Evolutionary conservation across 306 rosid genomes (phyloP).

Genomic region (Urtica urens): DNA sequence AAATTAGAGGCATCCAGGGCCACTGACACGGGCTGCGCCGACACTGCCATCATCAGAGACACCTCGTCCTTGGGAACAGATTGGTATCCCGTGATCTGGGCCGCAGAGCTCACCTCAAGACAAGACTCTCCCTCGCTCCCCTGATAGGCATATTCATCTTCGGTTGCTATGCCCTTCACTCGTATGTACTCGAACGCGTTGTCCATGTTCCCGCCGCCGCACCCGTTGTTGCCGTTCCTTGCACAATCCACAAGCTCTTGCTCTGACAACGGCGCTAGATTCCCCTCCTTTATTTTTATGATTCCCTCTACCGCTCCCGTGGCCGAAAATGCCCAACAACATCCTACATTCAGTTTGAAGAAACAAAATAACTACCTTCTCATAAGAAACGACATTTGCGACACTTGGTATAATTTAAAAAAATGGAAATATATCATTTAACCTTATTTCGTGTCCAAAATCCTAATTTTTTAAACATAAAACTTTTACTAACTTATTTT

Average conservation of each 20-base stretch:
- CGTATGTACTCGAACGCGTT: conserved; percentile 11
- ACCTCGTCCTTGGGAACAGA: conserved; percentile 13
- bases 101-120: background rate
- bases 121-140: background rate
- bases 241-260: conserved; percentile 29
- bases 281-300: conserved; percentile 10
- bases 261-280: conserved; percentile 20
- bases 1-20: conserved; percentile 18
- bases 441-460: background rate
- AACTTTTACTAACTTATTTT: background rate
- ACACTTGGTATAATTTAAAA: background rate
- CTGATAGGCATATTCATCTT: conserved; percentile 16
- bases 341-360: background rate
- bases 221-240: conserved; percentile 9
- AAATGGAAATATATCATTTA: background rate
- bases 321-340: conserved; percentile 15
- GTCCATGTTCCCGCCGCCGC: conserved; percentile 5
- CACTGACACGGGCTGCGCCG: conserved; percentile 13
- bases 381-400: background rate
- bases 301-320: conserved; percentile 13
- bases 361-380: background rate
- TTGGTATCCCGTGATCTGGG: conserved; percentile 8
- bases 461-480: background rate
- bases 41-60: conserved; percentile 13
- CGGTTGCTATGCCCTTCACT: conserved; percentile 12